phyloP scores from a whole-genome alignment of 768 basidiomycete genomes.

The Naganishia friedmannii region DNA sequence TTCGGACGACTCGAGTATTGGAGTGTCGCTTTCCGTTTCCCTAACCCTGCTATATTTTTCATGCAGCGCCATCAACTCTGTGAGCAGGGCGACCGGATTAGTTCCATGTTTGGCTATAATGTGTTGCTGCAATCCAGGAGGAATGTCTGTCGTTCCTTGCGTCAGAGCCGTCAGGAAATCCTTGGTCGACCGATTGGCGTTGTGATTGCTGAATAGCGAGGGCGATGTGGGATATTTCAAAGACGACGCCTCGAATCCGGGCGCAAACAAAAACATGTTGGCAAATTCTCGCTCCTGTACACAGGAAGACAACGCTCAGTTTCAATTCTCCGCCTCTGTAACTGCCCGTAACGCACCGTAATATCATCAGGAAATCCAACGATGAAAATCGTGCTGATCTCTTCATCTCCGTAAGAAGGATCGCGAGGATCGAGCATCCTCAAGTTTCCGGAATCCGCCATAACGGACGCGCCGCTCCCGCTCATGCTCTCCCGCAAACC shows the following conservation, averaged over 20 bases:
- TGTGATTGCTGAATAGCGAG: constrained; percentile 19
- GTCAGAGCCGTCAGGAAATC: constrained; percentile 9
- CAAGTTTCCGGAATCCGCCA: neutral
- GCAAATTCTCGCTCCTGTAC: constrained; percentile 94
- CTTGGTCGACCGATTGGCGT: constrained; percentile 16
- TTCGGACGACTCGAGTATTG: constrained; percentile 8
- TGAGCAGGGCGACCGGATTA: constrained; percentile 10
- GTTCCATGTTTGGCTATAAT: constrained; percentile 21
- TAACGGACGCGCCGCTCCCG: neutral
- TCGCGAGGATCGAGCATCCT: constrained; percentile 11
- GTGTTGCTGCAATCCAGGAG: constrained; percentile 30
- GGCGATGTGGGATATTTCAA: constrained; percentile 90
- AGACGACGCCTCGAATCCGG: constrained; percentile 94
- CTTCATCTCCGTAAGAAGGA: constrained; percentile 57
- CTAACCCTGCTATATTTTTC: constrained; percentile 8
- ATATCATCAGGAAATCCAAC: constrained; percentile 99
- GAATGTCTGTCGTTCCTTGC: constrained; percentile 22
- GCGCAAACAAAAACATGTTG: constrained; percentile 97
- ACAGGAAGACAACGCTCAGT: neutral
- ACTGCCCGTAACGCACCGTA: constrained; percentile 65
- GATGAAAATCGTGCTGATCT: constrained; percentile 95
- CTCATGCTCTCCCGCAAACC: constrained; percentile 16
- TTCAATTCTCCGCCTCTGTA: too few species aligned
- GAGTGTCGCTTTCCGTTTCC: constrained; percentile 5
- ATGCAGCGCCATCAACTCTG: constrained; percentile 15